phyloP scores from a whole-genome alignment of 1,284 basidiomycete species.

The Stygiomarasmius scandens region DNA sequence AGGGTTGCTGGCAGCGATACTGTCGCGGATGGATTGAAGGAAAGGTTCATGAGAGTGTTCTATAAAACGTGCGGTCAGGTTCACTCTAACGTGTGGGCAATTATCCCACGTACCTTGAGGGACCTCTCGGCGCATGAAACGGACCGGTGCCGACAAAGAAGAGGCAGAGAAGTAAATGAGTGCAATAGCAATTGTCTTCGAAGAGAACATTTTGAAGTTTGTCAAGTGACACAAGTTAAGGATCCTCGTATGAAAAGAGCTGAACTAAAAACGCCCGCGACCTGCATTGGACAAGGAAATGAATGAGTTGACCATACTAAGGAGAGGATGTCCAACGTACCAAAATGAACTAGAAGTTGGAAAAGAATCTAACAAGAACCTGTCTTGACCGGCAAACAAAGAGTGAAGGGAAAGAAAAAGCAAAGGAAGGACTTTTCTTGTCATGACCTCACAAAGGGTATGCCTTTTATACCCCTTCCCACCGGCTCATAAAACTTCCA shows the following conservation, averaged over 20 bases:
- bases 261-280: constrained; percentile 21
- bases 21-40: constrained; percentile 48
- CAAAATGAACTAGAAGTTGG: constrained; percentile 18
- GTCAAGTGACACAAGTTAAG: constrained; percentile 11
- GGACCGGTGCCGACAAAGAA: constrained; percentile 45
- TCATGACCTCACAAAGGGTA: neutral
- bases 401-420: constrained; percentile 28
- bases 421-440: constrained; percentile 12
- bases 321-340: constrained; percentile 1
- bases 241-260: constrained; percentile 9
- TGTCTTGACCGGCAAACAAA: constrained; percentile 53
- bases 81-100: constrained; percentile 1
- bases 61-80: constrained; percentile 24
- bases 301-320: neutral
- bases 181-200: constrained; percentile 41
- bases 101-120: constrained; percentile 55
- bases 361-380: constrained; percentile 49
- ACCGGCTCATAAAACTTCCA: neutral
- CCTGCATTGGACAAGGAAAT: constrained; percentile 17
- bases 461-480: constrained; percentile 1
- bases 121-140: constrained; percentile 52
- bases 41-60: constrained; percentile 69
- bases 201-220: constrained; percentile 42
- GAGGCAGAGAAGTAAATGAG: constrained; percentile 39
- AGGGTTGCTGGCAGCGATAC: constrained; percentile 57